A percentile compares a stretch with the other conserved stretches of the same genome.
phyloP scores from a whole-genome alignment of 2,329 filamentous ascomycete genomes.

The Monosporascus ibericus region DNA sequence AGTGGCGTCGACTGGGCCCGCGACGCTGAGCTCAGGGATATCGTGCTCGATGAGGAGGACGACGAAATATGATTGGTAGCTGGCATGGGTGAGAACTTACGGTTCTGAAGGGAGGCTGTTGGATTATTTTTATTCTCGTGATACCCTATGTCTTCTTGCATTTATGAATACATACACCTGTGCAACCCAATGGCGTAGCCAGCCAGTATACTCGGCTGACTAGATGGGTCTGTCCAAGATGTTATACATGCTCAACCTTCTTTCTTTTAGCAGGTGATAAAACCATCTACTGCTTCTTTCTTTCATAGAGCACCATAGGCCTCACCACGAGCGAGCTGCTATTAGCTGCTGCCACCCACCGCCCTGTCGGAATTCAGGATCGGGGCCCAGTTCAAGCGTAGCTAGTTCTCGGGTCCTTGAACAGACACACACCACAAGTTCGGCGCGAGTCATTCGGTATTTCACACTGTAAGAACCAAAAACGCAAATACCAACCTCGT shows the following conservation, averaged over 20 bases:
- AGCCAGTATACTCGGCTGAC: too few relatives aligned
- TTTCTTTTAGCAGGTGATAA: neutral
- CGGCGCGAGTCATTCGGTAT: neutral
- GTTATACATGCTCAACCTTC: too few relatives aligned
- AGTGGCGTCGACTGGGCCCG: conserved; percentile 79
- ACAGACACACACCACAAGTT: too few relatives aligned
- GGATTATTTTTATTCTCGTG: neutral
- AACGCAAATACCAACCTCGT: neutral
- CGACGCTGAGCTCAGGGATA: conserved; percentile 58
- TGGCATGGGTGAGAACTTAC: conserved; percentile 1
- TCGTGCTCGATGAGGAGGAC: conserved; percentile 64
- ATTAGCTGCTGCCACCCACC: too few relatives aligned
- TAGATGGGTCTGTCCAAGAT: too few relatives aligned
- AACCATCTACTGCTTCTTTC: neutral
- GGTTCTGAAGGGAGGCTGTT: conserved; percentile 2
- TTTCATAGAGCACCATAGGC: neutral
- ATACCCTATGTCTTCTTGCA: neutral
- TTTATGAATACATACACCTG: neutral
- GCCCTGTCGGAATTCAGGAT: too few relatives aligned
- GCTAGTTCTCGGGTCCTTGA: neutral
- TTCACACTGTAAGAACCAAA: neutral
- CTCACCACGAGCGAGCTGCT: too few relatives aligned
- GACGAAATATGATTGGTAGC: conserved; percentile 23
- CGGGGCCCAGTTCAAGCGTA: neutral
- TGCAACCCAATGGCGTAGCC: too few relatives aligned